These are phyloP conservation scores for Syncephalastrum sp. DNA, from an alignment of 371 early-diverging fungal species.

Conservation along the genomic window DNA sequence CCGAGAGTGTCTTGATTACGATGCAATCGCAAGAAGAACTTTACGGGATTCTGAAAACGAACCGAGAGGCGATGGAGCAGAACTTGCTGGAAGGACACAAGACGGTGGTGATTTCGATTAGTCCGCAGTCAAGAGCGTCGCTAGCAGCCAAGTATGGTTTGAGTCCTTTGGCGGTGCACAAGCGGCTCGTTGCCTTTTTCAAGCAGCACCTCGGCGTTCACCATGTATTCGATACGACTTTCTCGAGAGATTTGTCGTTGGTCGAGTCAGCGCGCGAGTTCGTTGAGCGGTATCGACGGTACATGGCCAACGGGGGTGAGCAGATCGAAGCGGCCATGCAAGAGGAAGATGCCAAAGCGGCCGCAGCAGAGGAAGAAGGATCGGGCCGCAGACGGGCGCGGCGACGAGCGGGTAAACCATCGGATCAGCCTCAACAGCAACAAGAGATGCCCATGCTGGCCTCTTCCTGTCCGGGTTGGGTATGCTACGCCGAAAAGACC, in stretches of 20 bases:
- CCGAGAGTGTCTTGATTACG: constrained; percentile 90
- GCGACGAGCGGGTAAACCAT: constrained; percentile 15
- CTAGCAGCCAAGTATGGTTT: constrained; percentile 84
- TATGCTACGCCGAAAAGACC: constrained; percentile 98
- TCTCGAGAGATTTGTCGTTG: constrained; percentile 83
- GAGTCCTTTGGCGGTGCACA: constrained; percentile 58
- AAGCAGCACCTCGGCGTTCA: constrained; percentile 75
- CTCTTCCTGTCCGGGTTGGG: constrained; percentile 92
- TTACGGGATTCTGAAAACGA: constrained; percentile 68
- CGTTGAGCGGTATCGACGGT: constrained; percentile 63
- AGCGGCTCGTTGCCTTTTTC: constrained; percentile 64
- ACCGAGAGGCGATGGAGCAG: constrained; percentile 46
- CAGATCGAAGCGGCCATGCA: constrained; percentile 33
- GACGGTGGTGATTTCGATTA: constrained; percentile 77
- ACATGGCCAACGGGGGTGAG: constrained; percentile 46
- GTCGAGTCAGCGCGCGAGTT: constrained; percentile 89
- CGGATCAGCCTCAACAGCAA: constrained; percentile 26
- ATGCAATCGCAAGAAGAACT: constrained; percentile 92
- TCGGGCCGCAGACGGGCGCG: constrained; percentile 19
- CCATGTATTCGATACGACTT: constrained; percentile 85
- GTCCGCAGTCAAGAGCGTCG: constrained; percentile 92
- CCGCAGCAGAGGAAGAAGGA: constrained; percentile 12
- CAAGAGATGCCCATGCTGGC: constrained; percentile 72
- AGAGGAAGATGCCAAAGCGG: constrained; percentile 27
- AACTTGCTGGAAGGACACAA: constrained; percentile 46